These are phyloP conservation scores for Paraphysoderma sedebokerense DNA, from an alignment of 371 early-diverging fungal genomes.

Conservation along the genomic window DNA sequence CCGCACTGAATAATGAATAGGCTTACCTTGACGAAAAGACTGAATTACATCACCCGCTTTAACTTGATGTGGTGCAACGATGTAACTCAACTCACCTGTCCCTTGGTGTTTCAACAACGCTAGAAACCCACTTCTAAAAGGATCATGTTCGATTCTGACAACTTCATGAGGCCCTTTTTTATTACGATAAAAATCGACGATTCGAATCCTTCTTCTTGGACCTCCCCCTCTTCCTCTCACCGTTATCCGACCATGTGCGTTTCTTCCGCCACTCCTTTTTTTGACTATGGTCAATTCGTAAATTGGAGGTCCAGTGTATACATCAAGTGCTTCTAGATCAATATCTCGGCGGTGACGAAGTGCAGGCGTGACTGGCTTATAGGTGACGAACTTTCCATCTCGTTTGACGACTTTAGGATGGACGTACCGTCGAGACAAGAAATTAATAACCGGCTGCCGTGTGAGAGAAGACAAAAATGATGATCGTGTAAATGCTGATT, in stretches of 20 bases:
- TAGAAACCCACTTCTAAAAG: slow-evolving; percentile 83
- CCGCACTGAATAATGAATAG: no score
- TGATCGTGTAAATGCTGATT: no score
- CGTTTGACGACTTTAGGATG: no score
- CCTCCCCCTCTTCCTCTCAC: slow-evolving; percentile 91
- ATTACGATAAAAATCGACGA: slow-evolving; percentile 69
- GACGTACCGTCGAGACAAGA: no score
- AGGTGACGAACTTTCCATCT: slow-evolving; percentile 61
- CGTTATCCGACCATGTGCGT: slow-evolving; percentile 80
- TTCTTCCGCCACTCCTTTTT: slow-evolving; percentile 56
- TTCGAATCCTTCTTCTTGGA: slow-evolving; percentile 70
- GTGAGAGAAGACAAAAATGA: no score
- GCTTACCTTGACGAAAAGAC: slow-evolving; percentile 28
- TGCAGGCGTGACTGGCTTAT: slow-evolving; percentile 80
- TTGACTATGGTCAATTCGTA: slow-evolving; percentile 60
- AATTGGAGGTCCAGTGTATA: slow-evolving; percentile 72
- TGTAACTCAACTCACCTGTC: slow-evolving; percentile 61
- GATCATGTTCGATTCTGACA: slow-evolving; percentile 84
- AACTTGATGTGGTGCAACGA: slow-evolving; percentile 48
- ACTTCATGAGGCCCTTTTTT: slow-evolving; percentile 64
- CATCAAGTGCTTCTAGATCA: slow-evolving; percentile 13
- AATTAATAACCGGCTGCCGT: no score
- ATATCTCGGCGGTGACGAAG: slow-evolving; percentile 67
- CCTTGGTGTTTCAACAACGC: slow-evolving; percentile 62
- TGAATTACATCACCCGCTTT: slow-evolving; percentile 32